Conservation (phyloP, 2,329 filamentous ascomycete species). For the Aureobasidium sp. region DNA sequence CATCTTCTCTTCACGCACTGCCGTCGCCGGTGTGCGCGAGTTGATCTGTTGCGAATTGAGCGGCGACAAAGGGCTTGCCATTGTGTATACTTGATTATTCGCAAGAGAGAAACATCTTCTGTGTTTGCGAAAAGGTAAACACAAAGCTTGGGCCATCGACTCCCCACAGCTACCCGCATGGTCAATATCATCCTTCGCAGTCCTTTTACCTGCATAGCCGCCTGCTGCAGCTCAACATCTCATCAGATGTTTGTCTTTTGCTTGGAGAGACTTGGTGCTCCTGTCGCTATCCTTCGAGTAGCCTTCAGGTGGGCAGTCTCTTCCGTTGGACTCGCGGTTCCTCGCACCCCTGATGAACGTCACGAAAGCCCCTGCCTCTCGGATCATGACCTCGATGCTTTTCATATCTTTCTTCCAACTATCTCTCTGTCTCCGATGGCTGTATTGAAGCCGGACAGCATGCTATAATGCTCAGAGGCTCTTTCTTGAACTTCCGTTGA, state of each 20-base stretch:
- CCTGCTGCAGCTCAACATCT: background rate
- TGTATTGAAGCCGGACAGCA: no score
- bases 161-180: background rate
- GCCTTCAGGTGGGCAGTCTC: no score
- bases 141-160: background rate
- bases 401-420: background rate
- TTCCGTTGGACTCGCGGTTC: no score
- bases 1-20: conserved; percentile 5
- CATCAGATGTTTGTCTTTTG: no score
- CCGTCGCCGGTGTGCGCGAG: conserved; percentile 1
- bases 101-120: background rate
- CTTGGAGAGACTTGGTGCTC: no score
- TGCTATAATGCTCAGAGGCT: no score
- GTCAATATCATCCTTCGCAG: background rate
- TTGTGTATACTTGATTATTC: background rate
- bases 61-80: conserved; percentile 17
- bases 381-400: no score
- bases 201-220: background rate
- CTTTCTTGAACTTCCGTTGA: background rate
- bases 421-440: no score
- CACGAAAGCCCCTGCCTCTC: no score
- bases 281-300: no score
- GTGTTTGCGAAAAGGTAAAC: conserved; percentile 4
- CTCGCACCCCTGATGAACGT: no score
- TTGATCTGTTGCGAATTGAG: conserved; percentile 11